These are phyloP conservation scores for Yamadazyma triangularis DNA, from an alignment of 1,139 yeast genomes.

Conservation along the genomic window DNA sequence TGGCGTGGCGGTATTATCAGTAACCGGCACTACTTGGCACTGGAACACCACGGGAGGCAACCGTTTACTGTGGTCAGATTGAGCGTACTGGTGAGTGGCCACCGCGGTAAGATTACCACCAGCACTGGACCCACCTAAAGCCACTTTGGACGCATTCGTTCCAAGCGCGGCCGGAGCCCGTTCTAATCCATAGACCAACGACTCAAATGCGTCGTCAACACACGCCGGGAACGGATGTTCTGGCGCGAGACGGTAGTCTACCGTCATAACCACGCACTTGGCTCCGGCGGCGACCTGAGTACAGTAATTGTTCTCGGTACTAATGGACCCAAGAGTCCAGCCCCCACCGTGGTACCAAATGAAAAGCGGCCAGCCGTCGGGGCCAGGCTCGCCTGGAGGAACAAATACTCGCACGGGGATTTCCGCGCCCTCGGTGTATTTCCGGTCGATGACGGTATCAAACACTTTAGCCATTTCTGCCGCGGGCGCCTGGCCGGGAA, in stretches of 20 bases:
- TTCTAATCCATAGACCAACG: constrained; percentile 19
- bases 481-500: constrained; percentile 39
- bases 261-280: constrained; percentile 32
- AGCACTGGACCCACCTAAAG: constrained; percentile 47
- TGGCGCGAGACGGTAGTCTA: constrained; percentile 47
- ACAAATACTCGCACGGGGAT: constrained; percentile 39
- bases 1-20: constrained; percentile 42
- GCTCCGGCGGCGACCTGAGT: constrained; percentile 35
- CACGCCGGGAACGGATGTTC: constrained; percentile 49
- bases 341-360: constrained; percentile 51
- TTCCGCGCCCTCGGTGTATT: constrained; percentile 20
- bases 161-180: constrained; percentile 17
- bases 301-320: constrained; percentile 43
- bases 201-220: constrained; percentile 42
- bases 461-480: constrained; percentile 21
- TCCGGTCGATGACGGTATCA: constrained; percentile 35
- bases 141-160: constrained; percentile 30
- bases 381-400: constrained; percentile 33
- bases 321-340: constrained; percentile 44
- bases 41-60: constrained; percentile 39
- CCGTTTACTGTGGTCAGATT: constrained; percentile 14
- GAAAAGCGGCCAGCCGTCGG: constrained; percentile 40
- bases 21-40: constrained; percentile 44
- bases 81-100: constrained; percentile 35
- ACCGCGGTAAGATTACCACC: constrained; percentile 46